Conservation (phyloP, 1,284 basidiomycete genomes). For the Leccinum fallax region DNA sequence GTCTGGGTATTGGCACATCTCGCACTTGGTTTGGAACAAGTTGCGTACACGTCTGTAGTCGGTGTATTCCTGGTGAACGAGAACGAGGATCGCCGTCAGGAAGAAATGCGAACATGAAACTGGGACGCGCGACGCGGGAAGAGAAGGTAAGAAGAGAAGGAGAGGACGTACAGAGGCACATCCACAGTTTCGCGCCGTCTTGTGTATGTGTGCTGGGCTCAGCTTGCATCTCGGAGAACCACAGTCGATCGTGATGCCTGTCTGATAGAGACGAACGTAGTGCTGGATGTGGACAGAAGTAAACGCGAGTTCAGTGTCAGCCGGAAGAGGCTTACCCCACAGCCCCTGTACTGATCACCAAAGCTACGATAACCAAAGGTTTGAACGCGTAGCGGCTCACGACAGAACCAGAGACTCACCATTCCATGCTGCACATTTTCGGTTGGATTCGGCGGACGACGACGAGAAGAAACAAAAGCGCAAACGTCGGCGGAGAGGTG, state of each 20-base stretch:
- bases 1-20: constrained; percentile 41
- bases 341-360: constrained; percentile 67
- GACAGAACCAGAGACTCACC: constrained; percentile 32
- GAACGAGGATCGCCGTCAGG: not conserved
- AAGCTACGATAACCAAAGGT: constrained; percentile 38
- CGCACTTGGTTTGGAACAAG: constrained; percentile 53
- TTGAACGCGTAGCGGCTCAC: constrained; percentile 2
- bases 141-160: not conserved
- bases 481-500: constrained; percentile 1
- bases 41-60: constrained; percentile 49
- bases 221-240: constrained; percentile 42
- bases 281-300: constrained; percentile 41
- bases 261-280: constrained; percentile 55
- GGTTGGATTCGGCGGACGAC: constrained; percentile 2
- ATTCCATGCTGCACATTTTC: constrained; percentile 49
- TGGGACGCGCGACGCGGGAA: not conserved
- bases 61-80: constrained; percentile 36
- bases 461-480: not conserved
- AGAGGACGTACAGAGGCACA: constrained; percentile 32
- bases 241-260: constrained; percentile 49
- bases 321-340: constrained; percentile 45
- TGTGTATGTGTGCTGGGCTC: constrained; percentile 49
- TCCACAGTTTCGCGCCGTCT: constrained; percentile 42
- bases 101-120: not conserved
- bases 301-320: constrained; percentile 1